phyloP scores from a whole-genome alignment of 371 early-diverging fungal genomes.

The Rhizopus sp. region DNA sequence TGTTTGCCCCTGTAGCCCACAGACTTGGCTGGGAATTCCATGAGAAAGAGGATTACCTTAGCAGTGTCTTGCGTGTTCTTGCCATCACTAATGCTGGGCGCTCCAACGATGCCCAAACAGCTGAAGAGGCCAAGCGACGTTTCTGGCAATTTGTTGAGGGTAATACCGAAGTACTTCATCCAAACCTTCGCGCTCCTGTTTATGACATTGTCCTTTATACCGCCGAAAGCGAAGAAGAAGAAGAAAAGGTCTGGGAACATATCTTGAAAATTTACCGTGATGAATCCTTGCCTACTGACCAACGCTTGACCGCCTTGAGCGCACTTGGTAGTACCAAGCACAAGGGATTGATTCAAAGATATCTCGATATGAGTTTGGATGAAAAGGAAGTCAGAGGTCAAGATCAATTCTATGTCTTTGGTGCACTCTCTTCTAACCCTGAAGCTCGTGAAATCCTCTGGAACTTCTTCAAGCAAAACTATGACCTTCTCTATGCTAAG shows the following conservation, averaged over 20 bases:
- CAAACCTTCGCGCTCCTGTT: conserved; percentile 83
- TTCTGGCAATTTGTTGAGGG: conserved; percentile 49
- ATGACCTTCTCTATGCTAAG: conserved; percentile 63
- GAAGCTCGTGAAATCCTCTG: conserved; percentile 71
- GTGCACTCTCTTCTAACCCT: conserved; percentile 60
- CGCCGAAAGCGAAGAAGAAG: conserved; percentile 68
- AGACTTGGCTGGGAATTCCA: conserved; percentile 64
- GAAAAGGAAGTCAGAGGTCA: conserved; percentile 76
- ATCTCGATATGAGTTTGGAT: conserved; percentile 70
- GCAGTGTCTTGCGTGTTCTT: conserved; percentile 48
- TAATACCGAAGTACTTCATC: conserved; percentile 64
- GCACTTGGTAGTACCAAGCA: conserved; percentile 76
- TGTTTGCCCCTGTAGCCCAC: conserved; percentile 62
- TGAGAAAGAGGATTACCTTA: conserved; percentile 49
- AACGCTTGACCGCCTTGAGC: conserved; percentile 75
- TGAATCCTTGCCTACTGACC: conserved; percentile 65
- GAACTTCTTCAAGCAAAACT: conserved; percentile 80
- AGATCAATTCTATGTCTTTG: conserved; percentile 73
- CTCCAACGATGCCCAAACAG: conserved; percentile 36
- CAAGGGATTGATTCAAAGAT: conserved; percentile 54
- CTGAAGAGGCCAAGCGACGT: conserved; percentile 46
- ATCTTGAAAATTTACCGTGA: conserved; percentile 76
- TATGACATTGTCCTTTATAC: conserved; percentile 73
- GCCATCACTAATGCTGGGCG: conserved; percentile 46
- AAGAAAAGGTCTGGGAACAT: conserved; percentile 61